Evolutionary conservation across 2,329 filamentous ascomycete genomes (phyloP).

Genomic region (Xylariaceae sp.): DNA sequence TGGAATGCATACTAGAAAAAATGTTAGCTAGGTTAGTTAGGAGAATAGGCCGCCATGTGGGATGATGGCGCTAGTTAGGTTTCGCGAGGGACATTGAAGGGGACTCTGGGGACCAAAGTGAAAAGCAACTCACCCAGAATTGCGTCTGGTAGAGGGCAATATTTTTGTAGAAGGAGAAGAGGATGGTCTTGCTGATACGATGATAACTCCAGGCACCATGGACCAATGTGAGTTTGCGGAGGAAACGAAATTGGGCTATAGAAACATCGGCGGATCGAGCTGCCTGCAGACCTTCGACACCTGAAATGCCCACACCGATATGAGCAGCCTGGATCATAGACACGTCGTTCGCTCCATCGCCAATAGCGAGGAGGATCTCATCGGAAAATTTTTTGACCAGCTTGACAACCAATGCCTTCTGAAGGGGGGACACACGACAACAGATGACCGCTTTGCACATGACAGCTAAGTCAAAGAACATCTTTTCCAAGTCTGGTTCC

Average conservation of each 20-base stretch:
- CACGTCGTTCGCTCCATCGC: constrained; percentile 98
- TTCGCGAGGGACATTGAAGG: too few relatives aligned
- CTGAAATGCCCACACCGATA: constrained; percentile 96
- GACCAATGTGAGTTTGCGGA: constrained; percentile 91
- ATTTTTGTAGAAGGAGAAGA: constrained; percentile 99
- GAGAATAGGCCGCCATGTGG: background rate
- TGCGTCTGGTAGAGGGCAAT: constrained; percentile 98
- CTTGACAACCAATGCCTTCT: constrained; percentile 97
- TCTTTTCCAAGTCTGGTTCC: constrained; percentile 90
- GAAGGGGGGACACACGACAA: constrained; percentile 93
- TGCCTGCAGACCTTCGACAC: constrained; percentile 94
- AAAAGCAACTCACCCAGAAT: constrained; percentile 78
- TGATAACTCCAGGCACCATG: constrained; percentile 99
- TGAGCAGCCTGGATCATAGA: constrained; percentile 99
- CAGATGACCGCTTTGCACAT: constrained; percentile 99
- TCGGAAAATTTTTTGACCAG: constrained; percentile 92
- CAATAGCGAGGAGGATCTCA: constrained; percentile 93
- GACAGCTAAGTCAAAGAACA: constrained; percentile 90
- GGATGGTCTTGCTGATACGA: constrained; percentile 92
- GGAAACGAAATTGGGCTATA: constrained; percentile 93
- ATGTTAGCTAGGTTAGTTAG: constrained; percentile 8
- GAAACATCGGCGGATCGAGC: constrained; percentile 94
- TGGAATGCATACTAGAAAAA: constrained; percentile 84
- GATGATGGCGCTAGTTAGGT: background rate
- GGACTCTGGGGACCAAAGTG: too few relatives aligned